Evolutionary conservation across 2,329 filamentous ascomycete genomes (phyloP).

Genomic region (Phaeomoniella chlamydospora): DNA sequence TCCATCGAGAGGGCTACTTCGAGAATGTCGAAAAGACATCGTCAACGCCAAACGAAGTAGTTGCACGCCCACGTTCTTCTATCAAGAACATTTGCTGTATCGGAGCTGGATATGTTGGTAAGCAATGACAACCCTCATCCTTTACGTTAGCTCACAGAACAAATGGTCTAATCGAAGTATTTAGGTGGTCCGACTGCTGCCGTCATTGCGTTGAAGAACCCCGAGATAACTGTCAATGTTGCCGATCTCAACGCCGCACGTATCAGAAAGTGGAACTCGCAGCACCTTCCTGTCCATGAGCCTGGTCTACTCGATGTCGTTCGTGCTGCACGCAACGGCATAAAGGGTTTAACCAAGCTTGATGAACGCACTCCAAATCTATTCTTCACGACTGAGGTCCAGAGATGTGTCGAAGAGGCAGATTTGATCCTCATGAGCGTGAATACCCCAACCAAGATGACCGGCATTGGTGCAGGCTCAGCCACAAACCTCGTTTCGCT

Average conservation of each 20-base stretch:
- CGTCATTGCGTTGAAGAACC: constrained; percentile 60
- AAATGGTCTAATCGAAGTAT: background rate
- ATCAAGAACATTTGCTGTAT: constrained; percentile 50
- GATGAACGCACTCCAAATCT: constrained; percentile 46
- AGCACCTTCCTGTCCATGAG: constrained; percentile 62
- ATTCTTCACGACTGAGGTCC: constrained; percentile 57
- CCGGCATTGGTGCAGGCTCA: constrained; percentile 53
- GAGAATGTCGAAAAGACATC: too few relatives aligned
- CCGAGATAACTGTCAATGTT: constrained; percentile 56
- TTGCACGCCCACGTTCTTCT: too few relatives aligned
- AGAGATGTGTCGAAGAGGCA: constrained; percentile 46
- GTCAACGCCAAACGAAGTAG: too few relatives aligned
- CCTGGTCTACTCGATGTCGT: constrained; percentile 57
- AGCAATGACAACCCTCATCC: background rate
- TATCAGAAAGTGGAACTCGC: constrained; percentile 60
- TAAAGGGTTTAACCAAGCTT: constrained; percentile 6
- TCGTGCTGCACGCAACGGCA: constrained; percentile 27
- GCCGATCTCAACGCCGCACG: constrained; percentile 53
- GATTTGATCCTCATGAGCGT: constrained; percentile 65
- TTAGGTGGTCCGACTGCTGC: constrained; percentile 61
- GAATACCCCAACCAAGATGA: constrained; percentile 64
- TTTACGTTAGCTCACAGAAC: background rate
- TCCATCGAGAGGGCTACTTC: too few relatives aligned
- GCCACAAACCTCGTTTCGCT: constrained; percentile 61
- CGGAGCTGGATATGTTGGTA: constrained; percentile 56